Conservation (phyloP, 768 basidiomycete genomes). For the Lyophyllum semitale region DNA sequence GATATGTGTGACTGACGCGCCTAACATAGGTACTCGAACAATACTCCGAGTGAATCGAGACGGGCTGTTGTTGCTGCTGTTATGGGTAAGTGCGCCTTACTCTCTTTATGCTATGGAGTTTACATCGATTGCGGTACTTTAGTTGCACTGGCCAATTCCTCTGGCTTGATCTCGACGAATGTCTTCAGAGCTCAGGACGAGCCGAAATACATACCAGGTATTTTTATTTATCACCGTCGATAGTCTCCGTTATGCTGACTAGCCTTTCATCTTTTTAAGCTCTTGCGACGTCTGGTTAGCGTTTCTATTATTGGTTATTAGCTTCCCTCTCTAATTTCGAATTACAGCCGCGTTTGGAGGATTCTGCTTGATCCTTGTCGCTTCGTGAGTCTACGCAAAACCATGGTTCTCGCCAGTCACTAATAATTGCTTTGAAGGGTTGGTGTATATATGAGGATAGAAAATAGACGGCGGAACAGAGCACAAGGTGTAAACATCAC, state of each 20-base stretch:
- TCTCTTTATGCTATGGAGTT: neutral
- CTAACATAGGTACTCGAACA: conserved; percentile 45
- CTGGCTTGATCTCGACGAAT: conserved; percentile 53
- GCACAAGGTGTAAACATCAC: conserved; percentile 40
- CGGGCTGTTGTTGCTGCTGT: conserved; percentile 53
- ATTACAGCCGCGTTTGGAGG: conserved; percentile 46
- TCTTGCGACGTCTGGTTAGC: conserved; percentile 44
- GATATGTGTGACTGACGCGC: neutral
- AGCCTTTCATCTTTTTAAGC: conserved; percentile 22
- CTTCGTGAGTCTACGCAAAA: conserved; percentile 25
- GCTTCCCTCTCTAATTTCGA: neutral
- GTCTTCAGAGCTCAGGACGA: conserved; percentile 53
- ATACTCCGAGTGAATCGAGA: conserved; percentile 48
- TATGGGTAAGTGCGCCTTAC: conserved; percentile 36
- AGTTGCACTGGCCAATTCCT: conserved; percentile 51
- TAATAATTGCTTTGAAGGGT: conserved; percentile 24
- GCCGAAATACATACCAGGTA: conserved; percentile 49
- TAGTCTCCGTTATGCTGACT: neutral
- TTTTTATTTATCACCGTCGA: neutral
- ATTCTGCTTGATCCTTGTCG: conserved; percentile 44
- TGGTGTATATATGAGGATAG: conserved; percentile 51
- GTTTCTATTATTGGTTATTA: neutral
- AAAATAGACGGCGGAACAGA: conserved; percentile 46
- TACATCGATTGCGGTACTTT: neutral
- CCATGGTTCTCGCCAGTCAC: neutral